phyloP scores from a whole-genome alignment of 176 grass and related monocot species.

The Hordeum vulgare region MorexV3_pseudomolecules_assembly NC_058521.1:272364808-272365307 shows the following conservation, averaged over 20 bases:
- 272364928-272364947: slow-evolving; percentile 49
- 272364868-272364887: slow-evolving; percentile 70
- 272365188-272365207: slow-evolving; percentile 19
- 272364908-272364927: slow-evolving; percentile 92
- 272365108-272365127: slow-evolving; percentile 8
- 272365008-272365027: neutral
- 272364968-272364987: slow-evolving; percentile 14
- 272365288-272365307: neutral
- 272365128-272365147: slow-evolving; percentile 15
- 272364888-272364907: slow-evolving; percentile 61
- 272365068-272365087: neutral
- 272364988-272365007: neutral
- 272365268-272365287: neutral
- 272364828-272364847: slow-evolving; percentile 87
- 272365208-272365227: slow-evolving; percentile 10
- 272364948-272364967: slow-evolving; percentile 35
- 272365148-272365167: slow-evolving; percentile 12
- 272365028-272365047: slow-evolving; percentile 1
- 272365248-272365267: neutral
- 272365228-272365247: neutral
- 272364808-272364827: slow-evolving; percentile 85
- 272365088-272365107: slow-evolving; percentile 27
- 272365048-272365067: slow-evolving; percentile 2
- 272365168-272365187: slow-evolving; percentile 27
- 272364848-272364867: slow-evolving; percentile 82